Percentiles rank a stretch among this genome's conserved stretches.
Conservation (phyloP, 1,139 yeast genomes). For the Pichia sp. region DNA sequence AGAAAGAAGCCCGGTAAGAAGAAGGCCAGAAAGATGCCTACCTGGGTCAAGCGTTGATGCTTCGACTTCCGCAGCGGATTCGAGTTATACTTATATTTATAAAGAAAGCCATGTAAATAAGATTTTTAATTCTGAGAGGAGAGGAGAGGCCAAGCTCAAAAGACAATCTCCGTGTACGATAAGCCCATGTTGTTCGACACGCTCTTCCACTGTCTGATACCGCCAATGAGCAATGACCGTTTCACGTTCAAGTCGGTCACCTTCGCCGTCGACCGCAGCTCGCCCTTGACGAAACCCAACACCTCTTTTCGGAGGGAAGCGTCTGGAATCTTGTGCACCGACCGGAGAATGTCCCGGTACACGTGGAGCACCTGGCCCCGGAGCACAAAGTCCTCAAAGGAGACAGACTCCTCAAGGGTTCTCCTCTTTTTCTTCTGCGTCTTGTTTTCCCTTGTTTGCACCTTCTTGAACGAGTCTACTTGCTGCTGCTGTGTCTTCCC, state of each 20-base stretch:
- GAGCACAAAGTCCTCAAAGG: conserved; percentile 24
- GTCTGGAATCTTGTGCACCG: conserved; percentile 23
- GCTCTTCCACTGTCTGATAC: conserved; percentile 27
- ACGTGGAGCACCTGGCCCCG: conserved; percentile 24
- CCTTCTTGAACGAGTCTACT: not conserved
- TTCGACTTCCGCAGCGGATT: too few species aligned
- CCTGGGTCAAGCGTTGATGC: conserved; percentile 89
- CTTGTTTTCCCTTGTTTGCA: not conserved
- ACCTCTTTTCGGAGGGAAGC: conserved; percentile 19
- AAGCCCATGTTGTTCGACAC: conserved; percentile 26
- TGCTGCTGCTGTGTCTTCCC: not conserved
- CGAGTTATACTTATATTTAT: not conserved
- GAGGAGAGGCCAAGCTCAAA: not conserved
- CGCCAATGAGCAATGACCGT: conserved; percentile 27
- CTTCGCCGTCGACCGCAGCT: conserved; percentile 20
- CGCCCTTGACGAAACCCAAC: conserved; percentile 22
- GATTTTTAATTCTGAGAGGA: not conserved
- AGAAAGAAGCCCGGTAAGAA: conserved; percentile 98
- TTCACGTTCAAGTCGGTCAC: conserved; percentile 23
- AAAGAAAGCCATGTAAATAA: conserved; percentile 1
- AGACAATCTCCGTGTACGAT: conserved; percentile 15
- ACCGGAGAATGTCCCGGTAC: conserved; percentile 27
- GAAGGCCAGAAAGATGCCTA: conserved; percentile 94
- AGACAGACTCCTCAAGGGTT: conserved; percentile 12
- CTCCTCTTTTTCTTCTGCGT: conserved; percentile 3